Percentiles rank a stretch among this genome's conserved stretches.
Evolutionary conservation across 345 rosid species (phyloP).

Genomic region (Camelina sativa): DNA sequence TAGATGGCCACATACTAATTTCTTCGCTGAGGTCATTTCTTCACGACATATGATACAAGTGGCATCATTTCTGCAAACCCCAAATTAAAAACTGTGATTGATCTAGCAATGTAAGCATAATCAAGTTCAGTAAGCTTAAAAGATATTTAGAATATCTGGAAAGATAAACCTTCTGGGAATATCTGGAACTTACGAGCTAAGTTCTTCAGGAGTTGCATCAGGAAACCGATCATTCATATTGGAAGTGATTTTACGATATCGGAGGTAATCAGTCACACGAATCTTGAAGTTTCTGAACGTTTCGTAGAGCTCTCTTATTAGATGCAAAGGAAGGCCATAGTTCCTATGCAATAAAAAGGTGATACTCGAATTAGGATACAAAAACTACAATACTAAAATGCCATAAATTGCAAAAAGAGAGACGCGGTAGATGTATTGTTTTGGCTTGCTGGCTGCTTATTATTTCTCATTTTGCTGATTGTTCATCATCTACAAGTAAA

Average conservation of each 20-base stretch:
- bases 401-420: neutral
- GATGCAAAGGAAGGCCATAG: constrained; percentile 92
- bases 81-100: constrained; percentile 37
- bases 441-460: neutral
- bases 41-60: constrained; percentile 98
- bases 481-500: neutral
- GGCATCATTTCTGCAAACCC: constrained; percentile 77
- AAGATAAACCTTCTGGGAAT: neutral
- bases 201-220: constrained; percentile 92
- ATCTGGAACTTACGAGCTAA: constrained; percentile 62
- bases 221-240: constrained; percentile 97
- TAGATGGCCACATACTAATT: constrained; percentile 90
- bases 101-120: constrained; percentile 19
- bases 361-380: constrained; percentile 14
- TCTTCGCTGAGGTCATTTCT: constrained; percentile 96
- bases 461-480: neutral
- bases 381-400: constrained; percentile 7
- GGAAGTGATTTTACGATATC: constrained; percentile 93
- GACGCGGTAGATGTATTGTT: neutral
- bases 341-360: constrained; percentile 57
- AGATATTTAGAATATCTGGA: neutral
- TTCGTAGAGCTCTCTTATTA: constrained; percentile 95
- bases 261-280: constrained; percentile 89
- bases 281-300: constrained; percentile 91
- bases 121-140: constrained; percentile 16